These are phyloP conservation scores for Trichoderma sp. DNA, from an alignment of 2,329 filamentous ascomycete species.

Conservation along the genomic window DNA sequence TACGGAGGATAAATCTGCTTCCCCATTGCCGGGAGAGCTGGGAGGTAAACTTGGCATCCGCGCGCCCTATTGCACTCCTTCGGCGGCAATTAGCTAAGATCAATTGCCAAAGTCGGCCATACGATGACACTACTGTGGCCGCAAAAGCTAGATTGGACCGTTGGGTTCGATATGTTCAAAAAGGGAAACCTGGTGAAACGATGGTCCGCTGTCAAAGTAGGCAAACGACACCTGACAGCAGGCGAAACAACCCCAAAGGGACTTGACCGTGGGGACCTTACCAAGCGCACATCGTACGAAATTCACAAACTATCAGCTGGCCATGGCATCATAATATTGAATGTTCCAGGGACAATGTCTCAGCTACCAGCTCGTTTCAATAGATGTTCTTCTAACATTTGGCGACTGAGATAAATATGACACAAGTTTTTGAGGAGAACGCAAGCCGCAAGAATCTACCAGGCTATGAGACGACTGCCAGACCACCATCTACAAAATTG, in stretches of 20 bases:
- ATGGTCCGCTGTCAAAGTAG: neutral
- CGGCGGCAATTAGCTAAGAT: neutral
- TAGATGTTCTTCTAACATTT: neutral
- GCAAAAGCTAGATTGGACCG: neutral
- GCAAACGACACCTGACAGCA: neutral
- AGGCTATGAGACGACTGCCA: neutral
- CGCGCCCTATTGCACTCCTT: neutral
- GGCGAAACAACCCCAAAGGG: neutral
- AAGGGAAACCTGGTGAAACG: neutral
- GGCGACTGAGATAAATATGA: neutral
- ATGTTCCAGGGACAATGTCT: neutral
- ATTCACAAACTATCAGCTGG: neutral
- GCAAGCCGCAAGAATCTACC: neutral
- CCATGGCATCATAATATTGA: neutral
- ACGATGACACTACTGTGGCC: neutral
- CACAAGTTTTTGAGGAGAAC: neutral
- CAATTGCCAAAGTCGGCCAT: neutral
- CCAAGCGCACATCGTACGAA: neutral
- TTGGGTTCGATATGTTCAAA: neutral
- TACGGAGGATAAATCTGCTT: neutral
- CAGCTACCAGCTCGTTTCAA: neutral
- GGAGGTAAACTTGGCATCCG: neutral
- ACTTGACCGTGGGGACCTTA: neutral
- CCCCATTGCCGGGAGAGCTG: neutral
- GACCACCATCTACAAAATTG: neutral